Evolutionary conservation across 1,284 basidiomycete species (phyloP), one percentile per base, ranked within the genome.

Genomic region (Cryptococcus jaspeensis): DNA sequence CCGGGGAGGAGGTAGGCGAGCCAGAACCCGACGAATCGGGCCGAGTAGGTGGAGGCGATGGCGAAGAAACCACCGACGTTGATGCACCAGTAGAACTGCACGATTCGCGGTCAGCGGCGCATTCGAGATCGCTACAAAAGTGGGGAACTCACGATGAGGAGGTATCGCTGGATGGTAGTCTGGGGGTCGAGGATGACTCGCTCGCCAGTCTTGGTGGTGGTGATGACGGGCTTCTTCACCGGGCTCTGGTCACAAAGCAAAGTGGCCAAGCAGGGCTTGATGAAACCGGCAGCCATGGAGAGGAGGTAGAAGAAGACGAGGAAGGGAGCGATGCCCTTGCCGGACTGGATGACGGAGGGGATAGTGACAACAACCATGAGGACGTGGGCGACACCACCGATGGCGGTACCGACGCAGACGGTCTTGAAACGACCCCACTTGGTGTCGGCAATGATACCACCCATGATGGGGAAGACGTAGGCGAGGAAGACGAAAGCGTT

Each of bases 401-500:
- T 54, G 28, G 56, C 59, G 5, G 62, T 69, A 37, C 76, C 76
- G 58, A 83, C 73, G 63, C 81, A 82, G 61, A 88, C 81, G 1
- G 88, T 88, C 73, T 87, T 87, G 81, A 83, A 89, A n/a, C 88
- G 84, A 41, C 88, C 88, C 81, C 82, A 85, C 52, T 83, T 81
- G 8, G 86, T 84, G 68, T 89, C 88, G 18, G 88, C 86, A 46
- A 90, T 77, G 68, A 85, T 88, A 52, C 68, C 72, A 41, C 73
- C 72, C 9, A 64, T 50, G 51, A 74, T 72, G 9, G 70, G 69
- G 49, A 73, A 58, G 44, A 67, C 56, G 53, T 71, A 71, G 18
- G 64, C 64, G 20, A 69, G 53, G 60, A 73, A 73, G 42, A 44
- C 64, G 64, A 71, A 71, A 18, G 62, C 62, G 46, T 20, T 35